Evolutionary conservation across 768 basidiomycete species (phyloP), one percentile per base, ranked within the genome.

Genomic region (Mycena venus): DNA sequence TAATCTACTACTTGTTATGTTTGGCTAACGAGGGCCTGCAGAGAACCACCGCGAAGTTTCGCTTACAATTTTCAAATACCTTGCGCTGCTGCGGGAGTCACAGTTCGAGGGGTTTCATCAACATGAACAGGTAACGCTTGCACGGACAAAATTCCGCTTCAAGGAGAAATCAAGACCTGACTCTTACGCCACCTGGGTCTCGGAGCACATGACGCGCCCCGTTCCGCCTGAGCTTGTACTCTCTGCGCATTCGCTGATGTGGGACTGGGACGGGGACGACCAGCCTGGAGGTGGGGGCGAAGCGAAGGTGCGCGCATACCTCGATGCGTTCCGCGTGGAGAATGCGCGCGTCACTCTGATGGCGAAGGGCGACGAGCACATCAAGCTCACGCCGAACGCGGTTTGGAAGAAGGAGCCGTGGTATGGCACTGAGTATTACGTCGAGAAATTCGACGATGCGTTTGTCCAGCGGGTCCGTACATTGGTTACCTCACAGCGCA

Each of bases 371-470:
- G 90, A 91, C 73, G 93, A 92, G 47, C 85, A 94, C 66, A 81
- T 83, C 29, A 90, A 88, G 70, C 72, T 89, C 34, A 85, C 85
- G 17, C 80, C 87, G 21, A 82, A 84, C 42, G 77, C 83, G 12
- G 70, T 79, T 17, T 96, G 95, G 95, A 79, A 89, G 75, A 91
- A 89, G 53, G 98, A 99, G 83, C 92, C 93, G 51, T 96, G 96
- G 91, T 99, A 99, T 82, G 96, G 94, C 6, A 99, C 98, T 2
- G 89, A 91, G 74, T 99, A 97, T 82, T 86, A 86, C 40, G 91
- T 97, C n/a, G 90, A 95, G 76, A 87, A 85, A 63, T 90, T 94
- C 80, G 90, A 93, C 62, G 83, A 88, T 34, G 86, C 89, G 29
- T 93, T 97, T 78, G 74, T 94, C 42, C 81, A 85, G 78, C 81